A percentile compares a stretch with the other conserved stretches of the same genome.
Evolutionary conservation across 129 eudicot species (phyloP).

Genomic region (Arctium lappa): DNA sequence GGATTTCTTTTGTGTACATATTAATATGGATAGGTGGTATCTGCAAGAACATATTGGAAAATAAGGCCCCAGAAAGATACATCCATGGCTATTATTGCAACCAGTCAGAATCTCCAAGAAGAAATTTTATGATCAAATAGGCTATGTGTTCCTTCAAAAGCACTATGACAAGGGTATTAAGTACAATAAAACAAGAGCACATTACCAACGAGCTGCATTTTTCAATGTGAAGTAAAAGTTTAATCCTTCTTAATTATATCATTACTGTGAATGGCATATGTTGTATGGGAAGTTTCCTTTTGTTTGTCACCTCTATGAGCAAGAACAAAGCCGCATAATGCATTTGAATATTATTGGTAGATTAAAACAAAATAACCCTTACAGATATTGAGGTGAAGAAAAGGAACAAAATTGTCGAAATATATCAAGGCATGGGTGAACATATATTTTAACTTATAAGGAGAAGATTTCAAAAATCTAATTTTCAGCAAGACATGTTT

Average conservation of each 20-base stretch:
- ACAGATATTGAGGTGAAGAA: neutral
- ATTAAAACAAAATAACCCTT: neutral
- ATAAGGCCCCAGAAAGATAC: conserved; percentile 4
- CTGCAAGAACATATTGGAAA: conserved; percentile 46
- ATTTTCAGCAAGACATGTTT: neutral
- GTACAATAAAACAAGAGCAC: neutral
- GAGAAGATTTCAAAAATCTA: neutral
- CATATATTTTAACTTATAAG: neutral
- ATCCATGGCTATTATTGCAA: neutral
- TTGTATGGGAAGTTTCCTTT: no score
- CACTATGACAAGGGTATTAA: neutral
- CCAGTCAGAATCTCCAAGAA: neutral
- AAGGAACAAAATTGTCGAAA: neutral
- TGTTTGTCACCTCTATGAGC: no score
- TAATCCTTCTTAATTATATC: neutral
- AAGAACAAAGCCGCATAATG: neutral
- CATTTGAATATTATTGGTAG: neutral
- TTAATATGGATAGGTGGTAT: conserved; percentile 67
- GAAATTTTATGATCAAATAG: neutral
- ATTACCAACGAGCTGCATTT: no score
- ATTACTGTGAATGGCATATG: no score
- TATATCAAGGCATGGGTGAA: neutral
- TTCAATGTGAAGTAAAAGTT: no score
- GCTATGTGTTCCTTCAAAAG: neutral
- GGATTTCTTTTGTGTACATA: conserved; percentile 70